Evolutionary conservation across 2,329 filamentous ascomycete species (phyloP), one percentile per base, ranked within the genome.

Genomic region (Aspergillus sp.): DNA sequence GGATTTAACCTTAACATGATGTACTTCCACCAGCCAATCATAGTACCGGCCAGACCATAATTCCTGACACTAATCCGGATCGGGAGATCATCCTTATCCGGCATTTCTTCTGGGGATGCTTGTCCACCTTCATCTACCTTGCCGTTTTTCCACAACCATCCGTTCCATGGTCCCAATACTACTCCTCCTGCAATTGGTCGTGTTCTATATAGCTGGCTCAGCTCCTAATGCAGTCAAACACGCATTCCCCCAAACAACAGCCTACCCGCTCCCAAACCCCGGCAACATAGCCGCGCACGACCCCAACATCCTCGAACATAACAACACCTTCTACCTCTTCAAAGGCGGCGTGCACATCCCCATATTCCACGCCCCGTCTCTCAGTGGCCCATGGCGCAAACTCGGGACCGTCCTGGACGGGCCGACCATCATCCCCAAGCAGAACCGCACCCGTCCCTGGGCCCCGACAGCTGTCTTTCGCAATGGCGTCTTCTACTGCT

Each of bases 401-500:
- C 34, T 57, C 22, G 57, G 58, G 8, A 52, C 51, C 5, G 48
- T 61, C 0, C 39, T 61, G 0, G 37, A 49, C 5, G 42, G 40
- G 2, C 43, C 46, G 14, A 59, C 54, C 29, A 32, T 52, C 8
- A 54, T 61, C 34, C 15, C 42, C 5, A 53, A 53, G 13, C 37
- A 47, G 5, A 55, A 57, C 33, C 47, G 47, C 6, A 46, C 43
- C 3, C 41, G 48, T 0, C 58, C 57, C 0, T 61, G 58, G 58
- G 57, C 58, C 0, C 58, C 58, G 2, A 58, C 49, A 2, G 49
- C 51, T 2, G 41, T 60, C 10, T 32, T 51, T 17, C 40, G 38
- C 32, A 48, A 51, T 13, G 44, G 47, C 4, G 47, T 36, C 0
- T 58, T 59, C 35, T 61, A 60, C 41, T 61, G 57, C 40, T 60